Conservation (phyloP, 495 filamentous ascomycete genomes). For the Chlorociboria aeruginascens region DNA sequence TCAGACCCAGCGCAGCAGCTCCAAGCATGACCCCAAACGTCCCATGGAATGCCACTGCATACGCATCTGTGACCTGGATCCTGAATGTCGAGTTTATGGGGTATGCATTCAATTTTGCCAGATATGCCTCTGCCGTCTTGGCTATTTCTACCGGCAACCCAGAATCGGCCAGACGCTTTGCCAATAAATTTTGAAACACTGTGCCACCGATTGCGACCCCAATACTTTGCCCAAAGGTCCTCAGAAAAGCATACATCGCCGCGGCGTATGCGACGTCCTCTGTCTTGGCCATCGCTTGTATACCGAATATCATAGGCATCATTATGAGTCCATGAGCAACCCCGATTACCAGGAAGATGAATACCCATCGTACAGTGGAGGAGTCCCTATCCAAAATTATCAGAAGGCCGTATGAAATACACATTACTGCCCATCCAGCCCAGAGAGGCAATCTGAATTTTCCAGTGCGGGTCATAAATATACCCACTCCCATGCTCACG, state of each 20-base stretch:
- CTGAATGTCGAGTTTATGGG: no score
- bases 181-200: constrained; percentile 41
- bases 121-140: constrained; percentile 42
- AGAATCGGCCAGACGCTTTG: constrained; percentile 29
- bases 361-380: constrained; percentile 29
- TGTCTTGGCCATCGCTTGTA: constrained; percentile 29
- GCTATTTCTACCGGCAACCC: constrained; percentile 32
- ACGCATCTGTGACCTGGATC: no score
- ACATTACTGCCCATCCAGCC: constrained; percentile 36
- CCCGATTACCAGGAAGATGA: constrained; percentile 33
- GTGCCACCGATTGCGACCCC: constrained; percentile 36
- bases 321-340: constrained; percentile 40
- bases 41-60: no score
- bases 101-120: constrained; percentile 46
- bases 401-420: constrained; percentile 33
- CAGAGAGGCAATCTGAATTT: constrained; percentile 38
- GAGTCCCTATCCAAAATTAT: constrained; percentile 36
- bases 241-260: constrained; percentile 43
- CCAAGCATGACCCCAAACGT: no score
- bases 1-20: no score
- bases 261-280: constrained; percentile 41
- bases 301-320: constrained; percentile 31
- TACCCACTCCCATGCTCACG: constrained; percentile 31
- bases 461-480: constrained; percentile 31
- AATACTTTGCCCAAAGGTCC: constrained; percentile 37